Conservation (phyloP, 495 filamentous ascomycete genomes). For the Viridothelium virens region DNA sequence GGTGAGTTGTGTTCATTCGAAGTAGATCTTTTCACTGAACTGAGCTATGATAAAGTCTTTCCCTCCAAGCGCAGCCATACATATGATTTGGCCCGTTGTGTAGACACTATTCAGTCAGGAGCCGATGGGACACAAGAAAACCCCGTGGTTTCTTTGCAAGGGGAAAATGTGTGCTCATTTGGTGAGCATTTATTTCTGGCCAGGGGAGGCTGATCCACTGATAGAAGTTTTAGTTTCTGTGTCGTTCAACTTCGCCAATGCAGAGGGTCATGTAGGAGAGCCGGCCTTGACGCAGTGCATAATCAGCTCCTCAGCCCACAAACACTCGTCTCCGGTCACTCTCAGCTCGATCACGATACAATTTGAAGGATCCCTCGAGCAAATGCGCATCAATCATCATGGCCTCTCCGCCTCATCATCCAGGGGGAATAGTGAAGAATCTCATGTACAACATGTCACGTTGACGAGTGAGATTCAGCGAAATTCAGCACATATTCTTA, state of each 20-base stretch:
- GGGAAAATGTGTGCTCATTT: conserved; percentile 11
- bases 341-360: conserved; percentile 50
- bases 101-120: not conserved
- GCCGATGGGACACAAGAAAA: not conserved
- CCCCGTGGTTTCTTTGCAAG: conserved; percentile 2
- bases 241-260: conserved; percentile 63
- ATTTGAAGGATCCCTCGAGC: conserved; percentile 27
- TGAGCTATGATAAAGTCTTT: conserved; percentile 1
- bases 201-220: not conserved
- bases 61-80: not conserved
- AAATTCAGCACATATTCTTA: conserved; percentile 13
- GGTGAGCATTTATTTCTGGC: not conserved
- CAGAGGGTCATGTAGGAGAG: conserved; percentile 80
- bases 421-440: too few relatives aligned
- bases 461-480: conserved; percentile 14
- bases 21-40: not conserved
- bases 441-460: not conserved
- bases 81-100: conserved; percentile 4
- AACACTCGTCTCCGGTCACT: conserved; percentile 52
- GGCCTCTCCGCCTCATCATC: not conserved
- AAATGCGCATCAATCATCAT: conserved; percentile 26
- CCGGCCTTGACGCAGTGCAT: conserved; percentile 61
- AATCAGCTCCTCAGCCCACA: conserved; percentile 61
- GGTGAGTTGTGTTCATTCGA: conserved; percentile 40
- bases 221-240: conserved; percentile 41